Evolutionary conservation across 1,284 basidiomycete species (phyloP).

Genomic region (Boletus calvinii): DNA sequence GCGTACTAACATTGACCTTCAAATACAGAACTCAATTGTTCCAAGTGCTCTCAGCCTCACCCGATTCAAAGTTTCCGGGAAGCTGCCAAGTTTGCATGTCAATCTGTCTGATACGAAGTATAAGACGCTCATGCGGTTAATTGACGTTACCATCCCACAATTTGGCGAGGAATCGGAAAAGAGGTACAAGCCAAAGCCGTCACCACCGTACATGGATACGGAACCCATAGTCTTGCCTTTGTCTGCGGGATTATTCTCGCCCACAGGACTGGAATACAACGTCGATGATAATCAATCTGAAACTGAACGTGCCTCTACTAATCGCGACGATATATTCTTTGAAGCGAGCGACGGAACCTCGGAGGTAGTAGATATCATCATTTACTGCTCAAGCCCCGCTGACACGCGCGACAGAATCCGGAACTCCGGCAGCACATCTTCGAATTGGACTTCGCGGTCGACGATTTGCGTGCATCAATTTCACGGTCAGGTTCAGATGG

Average conservation of each 20-base stretch:
- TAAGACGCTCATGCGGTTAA: slow-evolving; percentile 89
- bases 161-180: slow-evolving; percentile 58
- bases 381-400: slow-evolving; percentile 10
- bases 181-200: slow-evolving; percentile 26
- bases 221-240: slow-evolving; percentile 48
- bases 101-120: slow-evolving; percentile 98
- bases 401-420: slow-evolving; percentile 39
- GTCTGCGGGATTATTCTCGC: slow-evolving; percentile 54
- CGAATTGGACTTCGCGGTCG: slow-evolving; percentile 89
- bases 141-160: slow-evolving; percentile 89
- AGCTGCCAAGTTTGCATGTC: slow-evolving; percentile 84
- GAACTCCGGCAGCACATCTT: slow-evolving; percentile 83
- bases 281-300: slow-evolving; percentile 63
- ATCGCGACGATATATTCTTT: slow-evolving; percentile 65
- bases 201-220: slow-evolving; percentile 27
- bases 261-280: slow-evolving; percentile 60
- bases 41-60: slow-evolving; percentile 84
- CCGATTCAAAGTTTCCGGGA: slow-evolving; percentile 90
- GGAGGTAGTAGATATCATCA: slow-evolving; percentile 44
- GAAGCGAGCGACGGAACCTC: slow-evolving; percentile 69
- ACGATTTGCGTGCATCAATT: slow-evolving; percentile 81
- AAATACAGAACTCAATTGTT: slow-evolving; percentile 93
- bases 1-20: slow-evolving; percentile 88
- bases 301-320: slow-evolving; percentile 39
- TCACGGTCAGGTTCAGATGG: slow-evolving; percentile 66